phyloP scores from a whole-genome alignment of 2,329 filamentous ascomycete species.

The Fusarium pseudonygamai region DNA sequence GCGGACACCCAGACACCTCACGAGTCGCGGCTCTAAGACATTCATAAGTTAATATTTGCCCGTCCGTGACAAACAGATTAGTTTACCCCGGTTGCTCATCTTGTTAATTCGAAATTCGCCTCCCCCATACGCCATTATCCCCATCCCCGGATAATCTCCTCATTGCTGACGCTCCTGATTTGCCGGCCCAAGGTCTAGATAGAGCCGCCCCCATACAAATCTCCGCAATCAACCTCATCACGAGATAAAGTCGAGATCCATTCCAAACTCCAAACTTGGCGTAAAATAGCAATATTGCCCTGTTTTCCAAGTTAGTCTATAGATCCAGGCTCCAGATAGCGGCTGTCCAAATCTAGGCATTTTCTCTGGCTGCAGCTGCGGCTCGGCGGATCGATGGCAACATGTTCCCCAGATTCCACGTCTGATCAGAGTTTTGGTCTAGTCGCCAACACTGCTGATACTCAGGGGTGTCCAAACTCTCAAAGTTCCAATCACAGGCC shows the following conservation, averaged over 20 bases:
- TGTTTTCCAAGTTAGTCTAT: neutral
- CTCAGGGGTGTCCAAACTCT: conserved; percentile 29
- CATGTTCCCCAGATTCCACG: conserved; percentile 39
- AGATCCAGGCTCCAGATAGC: conserved; percentile 10
- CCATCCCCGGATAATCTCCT: conserved; percentile 36
- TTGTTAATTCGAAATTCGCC: conserved; percentile 26
- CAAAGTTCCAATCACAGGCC: conserved; percentile 25
- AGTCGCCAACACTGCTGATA: conserved; percentile 12
- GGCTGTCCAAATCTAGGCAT: neutral
- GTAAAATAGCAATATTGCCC: neutral
- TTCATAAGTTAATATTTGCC: neutral
- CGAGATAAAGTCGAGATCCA: conserved; percentile 31
- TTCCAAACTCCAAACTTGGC: conserved; percentile 12
- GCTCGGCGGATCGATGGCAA: conserved; percentile 30
- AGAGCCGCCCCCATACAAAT: conserved; percentile 21
- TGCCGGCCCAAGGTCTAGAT: conserved; percentile 14
- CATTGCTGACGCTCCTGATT: conserved; percentile 22
- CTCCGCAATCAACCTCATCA: conserved; percentile 34
- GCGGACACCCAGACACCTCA: conserved; percentile 14
- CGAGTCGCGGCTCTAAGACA: conserved; percentile 26
- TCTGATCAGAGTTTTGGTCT: conserved; percentile 18
- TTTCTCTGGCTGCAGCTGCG: conserved; percentile 3
- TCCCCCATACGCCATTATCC: conserved; percentile 30
- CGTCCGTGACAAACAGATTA: conserved; percentile 11
- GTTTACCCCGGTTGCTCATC: conserved; percentile 6